These are phyloP conservation scores for Erodium trifolium DNA, from an alignment of 441 rosid genomes.

Conservation along the genomic window DNA sequence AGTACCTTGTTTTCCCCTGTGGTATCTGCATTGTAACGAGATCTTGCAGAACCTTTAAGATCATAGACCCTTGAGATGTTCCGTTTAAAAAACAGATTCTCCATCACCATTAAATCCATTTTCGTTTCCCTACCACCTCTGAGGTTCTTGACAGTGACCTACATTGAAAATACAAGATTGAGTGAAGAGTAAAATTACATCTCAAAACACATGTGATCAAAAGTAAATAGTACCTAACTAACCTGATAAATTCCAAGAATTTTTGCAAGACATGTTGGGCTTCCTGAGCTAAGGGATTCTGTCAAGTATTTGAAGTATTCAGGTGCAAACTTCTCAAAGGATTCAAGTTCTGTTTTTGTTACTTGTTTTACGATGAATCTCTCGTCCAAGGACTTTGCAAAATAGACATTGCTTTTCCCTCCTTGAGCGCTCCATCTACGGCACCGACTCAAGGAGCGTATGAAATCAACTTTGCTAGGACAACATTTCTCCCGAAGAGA, in stretches of 20 bases:
- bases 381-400: conserved; percentile 94
- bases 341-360: conserved; percentile 93
- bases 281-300: conserved; percentile 61
- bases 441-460: conserved; percentile 94
- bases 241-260: conserved; percentile 98
- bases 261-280: conserved; percentile 98
- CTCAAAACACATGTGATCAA: neutral
- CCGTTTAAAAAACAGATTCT: conserved; percentile 79
- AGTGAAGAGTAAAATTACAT: neutral
- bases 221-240: conserved; percentile 24
- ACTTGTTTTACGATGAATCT: conserved; percentile 96
- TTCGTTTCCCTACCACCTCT: conserved; percentile 78
- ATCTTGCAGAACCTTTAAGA: conserved; percentile 90
- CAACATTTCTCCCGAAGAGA: conserved; percentile 72
- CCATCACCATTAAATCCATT: conserved; percentile 94
- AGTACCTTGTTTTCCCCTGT: conserved; percentile 87
- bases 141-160: conserved; percentile 63
- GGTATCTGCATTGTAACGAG: conserved; percentile 84
- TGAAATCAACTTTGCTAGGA: conserved; percentile 74
- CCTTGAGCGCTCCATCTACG: conserved; percentile 99
- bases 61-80: conserved; percentile 72
- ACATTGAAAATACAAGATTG: conserved; percentile 14
- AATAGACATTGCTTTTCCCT: conserved; percentile 98
- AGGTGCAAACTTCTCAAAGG: conserved; percentile 81
- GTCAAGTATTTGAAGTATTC: conserved; percentile 73